Conservation (phyloP, 306 rosid species). For the Psophocarpus tetragonolobus region DNA sequence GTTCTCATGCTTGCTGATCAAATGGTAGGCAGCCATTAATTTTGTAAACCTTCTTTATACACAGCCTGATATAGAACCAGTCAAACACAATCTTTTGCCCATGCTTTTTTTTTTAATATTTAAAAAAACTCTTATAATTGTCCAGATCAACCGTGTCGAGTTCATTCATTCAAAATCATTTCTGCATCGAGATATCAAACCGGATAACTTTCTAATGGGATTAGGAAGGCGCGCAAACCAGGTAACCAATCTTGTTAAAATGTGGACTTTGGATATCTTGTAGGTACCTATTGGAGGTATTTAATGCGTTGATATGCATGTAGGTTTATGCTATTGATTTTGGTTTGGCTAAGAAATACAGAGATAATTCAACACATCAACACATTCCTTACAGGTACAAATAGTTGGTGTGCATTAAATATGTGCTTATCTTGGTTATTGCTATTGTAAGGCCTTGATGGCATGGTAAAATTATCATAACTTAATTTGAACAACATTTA, state of each 20-base stretch:
- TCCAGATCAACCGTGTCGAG: conserved; percentile 91
- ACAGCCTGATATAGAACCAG: background rate
- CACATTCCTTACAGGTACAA: conserved; percentile 95
- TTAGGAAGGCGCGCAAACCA: conserved; percentile 97
- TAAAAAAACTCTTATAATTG: background rate
- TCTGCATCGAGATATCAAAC: conserved; percentile 97
- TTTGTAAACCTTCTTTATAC: background rate
- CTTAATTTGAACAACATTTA: background rate
- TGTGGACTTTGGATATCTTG: background rate
- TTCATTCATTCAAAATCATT: conserved; percentile 88
- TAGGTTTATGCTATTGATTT: conserved; percentile 84
- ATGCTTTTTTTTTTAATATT: background rate
- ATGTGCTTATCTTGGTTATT: conserved; percentile 8
- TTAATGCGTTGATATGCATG: conserved; percentile 32
- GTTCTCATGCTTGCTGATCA: conserved; percentile 99
- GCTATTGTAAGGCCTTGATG: conserved; percentile 14
- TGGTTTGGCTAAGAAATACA: conserved; percentile 95
- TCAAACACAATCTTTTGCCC: background rate
- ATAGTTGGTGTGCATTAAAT: background rate
- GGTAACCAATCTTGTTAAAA: conserved; percentile 48
- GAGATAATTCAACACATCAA: conserved; percentile 89
- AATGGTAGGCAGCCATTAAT: conserved; percentile 60
- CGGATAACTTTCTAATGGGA: conserved; percentile 97
- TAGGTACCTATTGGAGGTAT: conserved; percentile 18
- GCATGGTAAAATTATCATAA: background rate